These are phyloP conservation scores for Coniferiporia weirii DNA, from an alignment of 1,284 basidiomycete species.

Conservation along the genomic window DNA sequence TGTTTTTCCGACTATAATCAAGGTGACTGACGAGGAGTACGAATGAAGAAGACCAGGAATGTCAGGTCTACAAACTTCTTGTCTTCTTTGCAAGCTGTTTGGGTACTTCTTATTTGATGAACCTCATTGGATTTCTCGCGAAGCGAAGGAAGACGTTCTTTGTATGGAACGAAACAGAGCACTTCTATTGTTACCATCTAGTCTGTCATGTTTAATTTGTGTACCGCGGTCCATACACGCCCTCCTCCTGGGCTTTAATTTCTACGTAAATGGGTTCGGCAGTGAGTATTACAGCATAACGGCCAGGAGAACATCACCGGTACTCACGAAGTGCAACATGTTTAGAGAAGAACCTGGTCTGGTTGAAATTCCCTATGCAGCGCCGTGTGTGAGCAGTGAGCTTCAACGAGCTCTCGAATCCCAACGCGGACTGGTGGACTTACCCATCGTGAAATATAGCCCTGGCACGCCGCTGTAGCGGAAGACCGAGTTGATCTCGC, in stretches of 20 bases:
- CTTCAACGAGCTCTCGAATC: neutral
- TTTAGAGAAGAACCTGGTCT: constrained; percentile 12
- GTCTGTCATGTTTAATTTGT: neutral
- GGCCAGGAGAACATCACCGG: neutral
- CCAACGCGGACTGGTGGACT: neutral
- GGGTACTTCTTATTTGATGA: too few species aligned
- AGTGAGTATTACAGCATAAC: neutral
- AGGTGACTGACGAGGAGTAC: too few species aligned
- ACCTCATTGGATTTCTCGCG: too few species aligned
- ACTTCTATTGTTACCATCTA: neutral
- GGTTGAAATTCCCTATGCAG: constrained; percentile 8
- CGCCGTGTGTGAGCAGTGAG: neutral
- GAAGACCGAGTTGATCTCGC: constrained; percentile 12
- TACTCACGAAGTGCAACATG: constrained; percentile 13
- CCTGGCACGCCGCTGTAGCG: constrained; percentile 12
- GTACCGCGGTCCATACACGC: constrained; percentile 4
- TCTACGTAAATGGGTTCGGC: neutral
- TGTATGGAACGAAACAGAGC: too few species aligned
- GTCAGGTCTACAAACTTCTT: too few species aligned
- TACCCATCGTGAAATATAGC: constrained; percentile 15
- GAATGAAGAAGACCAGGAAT: too few species aligned
- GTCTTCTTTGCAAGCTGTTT: too few species aligned
- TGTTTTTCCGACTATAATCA: too few species aligned
- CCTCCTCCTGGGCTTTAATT: constrained; percentile 15
- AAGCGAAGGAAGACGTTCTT: too few species aligned